Conservation (phyloP, 192 early-diverging fungal genomes). For the Mortierella antarctica region DNA sequence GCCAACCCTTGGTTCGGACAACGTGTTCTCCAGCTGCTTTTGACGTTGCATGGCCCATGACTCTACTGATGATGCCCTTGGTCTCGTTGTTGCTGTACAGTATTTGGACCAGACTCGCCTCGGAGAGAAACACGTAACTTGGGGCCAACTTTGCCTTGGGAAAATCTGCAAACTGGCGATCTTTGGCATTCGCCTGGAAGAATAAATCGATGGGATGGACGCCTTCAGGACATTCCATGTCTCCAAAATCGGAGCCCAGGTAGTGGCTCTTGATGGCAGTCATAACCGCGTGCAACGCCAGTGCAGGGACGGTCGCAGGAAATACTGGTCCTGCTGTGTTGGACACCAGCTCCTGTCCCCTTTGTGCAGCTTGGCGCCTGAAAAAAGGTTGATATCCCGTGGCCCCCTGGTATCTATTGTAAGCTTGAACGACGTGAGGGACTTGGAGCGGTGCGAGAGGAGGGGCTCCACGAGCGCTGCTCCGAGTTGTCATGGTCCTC, state of each 20-base stretch:
- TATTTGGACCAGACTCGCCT: not conserved
- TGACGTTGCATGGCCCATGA: not conserved
- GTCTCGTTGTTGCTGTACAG: not conserved
- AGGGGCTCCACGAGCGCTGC: no score
- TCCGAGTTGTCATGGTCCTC: no score
- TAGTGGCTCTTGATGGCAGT: no score
- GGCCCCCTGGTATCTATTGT: no score
- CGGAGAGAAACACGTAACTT: not conserved
- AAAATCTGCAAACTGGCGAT: conserved; percentile 2
- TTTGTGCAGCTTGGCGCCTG: no score
- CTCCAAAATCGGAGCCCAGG: not conserved
- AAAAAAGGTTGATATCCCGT: no score
- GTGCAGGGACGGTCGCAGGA: no score
- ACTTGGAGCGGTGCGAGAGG: no score
- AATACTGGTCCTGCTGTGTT: no score
- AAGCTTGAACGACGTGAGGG: no score
- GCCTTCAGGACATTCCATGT: not conserved
- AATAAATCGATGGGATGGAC: not conserved
- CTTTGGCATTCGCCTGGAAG: not conserved
- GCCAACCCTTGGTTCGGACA: not conserved
- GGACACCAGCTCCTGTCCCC: no score
- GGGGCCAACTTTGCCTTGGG: not conserved
- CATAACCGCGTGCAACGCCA: no score
- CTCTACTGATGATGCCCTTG: not conserved
- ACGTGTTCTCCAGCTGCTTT: not conserved